Evolutionary conservation across 2,329 filamentous ascomycete species (phyloP).

Genomic region (Phaeosphaeriaceae sp.): DNA sequence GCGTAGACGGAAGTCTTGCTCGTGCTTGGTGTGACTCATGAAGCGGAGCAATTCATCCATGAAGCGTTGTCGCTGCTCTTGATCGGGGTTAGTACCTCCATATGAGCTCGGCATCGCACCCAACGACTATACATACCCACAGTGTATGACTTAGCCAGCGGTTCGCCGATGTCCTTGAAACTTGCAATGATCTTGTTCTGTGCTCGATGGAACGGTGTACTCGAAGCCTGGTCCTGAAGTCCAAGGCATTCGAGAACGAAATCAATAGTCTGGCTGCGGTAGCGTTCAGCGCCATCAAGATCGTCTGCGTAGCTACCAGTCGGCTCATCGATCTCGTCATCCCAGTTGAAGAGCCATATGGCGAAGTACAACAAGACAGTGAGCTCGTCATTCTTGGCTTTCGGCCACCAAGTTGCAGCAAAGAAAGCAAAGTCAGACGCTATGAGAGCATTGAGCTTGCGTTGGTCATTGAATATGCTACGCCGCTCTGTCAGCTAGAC

Average conservation of each 20-base stretch:
- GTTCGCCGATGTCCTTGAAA: background rate
- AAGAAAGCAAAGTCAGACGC: background rate
- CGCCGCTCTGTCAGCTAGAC: background rate
- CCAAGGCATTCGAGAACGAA: background rate
- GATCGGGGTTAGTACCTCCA: background rate
- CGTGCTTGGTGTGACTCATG: background rate
- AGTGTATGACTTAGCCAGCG: background rate
- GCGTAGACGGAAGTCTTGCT: background rate
- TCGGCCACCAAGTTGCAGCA: background rate
- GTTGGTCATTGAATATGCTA: background rate
- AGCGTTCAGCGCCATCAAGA: background rate
- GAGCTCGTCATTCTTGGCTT: background rate
- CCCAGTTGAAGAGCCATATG: slow-evolving; percentile 1
- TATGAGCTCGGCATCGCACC: no score
- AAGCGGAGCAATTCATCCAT: background rate
- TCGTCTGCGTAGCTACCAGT: background rate
- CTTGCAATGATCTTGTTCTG: background rate
- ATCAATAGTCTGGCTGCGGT: background rate
- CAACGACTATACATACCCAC: background rate
- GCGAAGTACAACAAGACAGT: background rate
- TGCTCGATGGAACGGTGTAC: background rate
- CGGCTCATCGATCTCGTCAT: background rate
- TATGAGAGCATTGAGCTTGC: background rate
- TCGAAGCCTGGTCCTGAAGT: background rate
- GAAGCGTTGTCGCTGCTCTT: background rate